Conservation (phyloP, 306 rosid genomes). For the Abrus pulchellus region DNA sequence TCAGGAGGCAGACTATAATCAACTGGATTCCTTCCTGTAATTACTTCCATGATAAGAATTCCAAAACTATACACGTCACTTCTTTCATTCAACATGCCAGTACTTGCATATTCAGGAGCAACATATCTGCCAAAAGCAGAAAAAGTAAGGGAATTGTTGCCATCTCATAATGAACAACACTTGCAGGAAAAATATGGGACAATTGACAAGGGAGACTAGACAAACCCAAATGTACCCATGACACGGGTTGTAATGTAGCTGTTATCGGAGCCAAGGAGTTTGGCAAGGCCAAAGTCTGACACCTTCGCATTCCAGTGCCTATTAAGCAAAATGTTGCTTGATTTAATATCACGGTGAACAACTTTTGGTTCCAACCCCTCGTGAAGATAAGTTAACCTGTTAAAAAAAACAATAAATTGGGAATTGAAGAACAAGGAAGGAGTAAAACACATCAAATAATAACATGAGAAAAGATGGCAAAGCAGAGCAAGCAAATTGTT, state of each 20-base stretch:
- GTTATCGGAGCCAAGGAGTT: constrained; percentile 81
- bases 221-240: constrained; percentile 96
- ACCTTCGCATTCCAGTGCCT: constrained; percentile 93
- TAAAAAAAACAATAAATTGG: constrained; percentile 1
- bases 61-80: constrained; percentile 93
- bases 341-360: constrained; percentile 90
- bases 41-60: constrained; percentile 88
- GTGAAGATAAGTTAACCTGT: constrained; percentile 82
- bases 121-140: constrained; percentile 73
- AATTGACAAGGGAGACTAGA: constrained; percentile 29
- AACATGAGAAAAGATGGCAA: not conserved
- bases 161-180: not conserved
- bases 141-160: not conserved
- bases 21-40: constrained; percentile 92
- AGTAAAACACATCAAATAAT: not conserved
- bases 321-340: constrained; percentile 88
- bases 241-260: constrained; percentile 92
- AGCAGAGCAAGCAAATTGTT: not conserved
- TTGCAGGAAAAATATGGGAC: not conserved
- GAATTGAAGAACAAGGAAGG: not conserved
- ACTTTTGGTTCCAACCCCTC: constrained; percentile 97
- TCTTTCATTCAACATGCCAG: constrained; percentile 91
- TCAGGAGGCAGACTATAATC: constrained; percentile 79
- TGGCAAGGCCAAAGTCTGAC: constrained; percentile 95
- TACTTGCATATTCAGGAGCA: constrained; percentile 95